These are phyloP conservation scores for Vigna hirtella DNA, from an alignment of 306 rosid species.

Conservation along the genomic window DNA sequence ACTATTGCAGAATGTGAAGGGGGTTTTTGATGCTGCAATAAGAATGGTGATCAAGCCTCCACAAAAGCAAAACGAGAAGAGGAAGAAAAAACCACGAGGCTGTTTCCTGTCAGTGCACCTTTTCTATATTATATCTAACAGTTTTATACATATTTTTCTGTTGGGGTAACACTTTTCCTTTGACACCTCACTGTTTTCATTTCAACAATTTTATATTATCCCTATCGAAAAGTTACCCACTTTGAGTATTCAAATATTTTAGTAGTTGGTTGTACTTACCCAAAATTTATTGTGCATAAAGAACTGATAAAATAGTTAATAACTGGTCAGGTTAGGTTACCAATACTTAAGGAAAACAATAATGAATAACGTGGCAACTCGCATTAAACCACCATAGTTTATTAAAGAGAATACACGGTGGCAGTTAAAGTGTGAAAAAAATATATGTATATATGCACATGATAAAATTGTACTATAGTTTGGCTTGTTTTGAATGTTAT, in stretches of 20 bases:
- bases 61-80: constrained; percentile 88
- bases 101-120: constrained; percentile 75
- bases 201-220: constrained; percentile 2
- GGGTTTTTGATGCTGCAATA: constrained; percentile 90
- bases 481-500: background rate
- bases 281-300: constrained; percentile 24
- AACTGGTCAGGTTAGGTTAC: constrained; percentile 33
- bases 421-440: constrained; percentile 21
- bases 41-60: constrained; percentile 90
- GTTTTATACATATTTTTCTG: constrained; percentile 8
- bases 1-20: constrained; percentile 80
- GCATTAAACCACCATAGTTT: constrained; percentile 19
- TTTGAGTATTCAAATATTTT: constrained; percentile 8
- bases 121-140: background rate
- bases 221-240: background rate
- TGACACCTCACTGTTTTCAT: constrained; percentile 3
- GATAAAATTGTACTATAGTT: background rate
- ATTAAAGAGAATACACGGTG: background rate
- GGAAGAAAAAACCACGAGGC: constrained; percentile 70
- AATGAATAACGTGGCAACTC: constrained; percentile 26
- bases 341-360: constrained; percentile 16
- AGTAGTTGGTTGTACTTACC: constrained; percentile 17
- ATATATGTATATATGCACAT: background rate
- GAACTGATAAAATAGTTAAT: constrained; percentile 24
- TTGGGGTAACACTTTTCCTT: constrained; percentile 23